phyloP scores from a whole-genome alignment of 1,284 basidiomycete genomes.

The Ustilago vetiveriae region DNA sequence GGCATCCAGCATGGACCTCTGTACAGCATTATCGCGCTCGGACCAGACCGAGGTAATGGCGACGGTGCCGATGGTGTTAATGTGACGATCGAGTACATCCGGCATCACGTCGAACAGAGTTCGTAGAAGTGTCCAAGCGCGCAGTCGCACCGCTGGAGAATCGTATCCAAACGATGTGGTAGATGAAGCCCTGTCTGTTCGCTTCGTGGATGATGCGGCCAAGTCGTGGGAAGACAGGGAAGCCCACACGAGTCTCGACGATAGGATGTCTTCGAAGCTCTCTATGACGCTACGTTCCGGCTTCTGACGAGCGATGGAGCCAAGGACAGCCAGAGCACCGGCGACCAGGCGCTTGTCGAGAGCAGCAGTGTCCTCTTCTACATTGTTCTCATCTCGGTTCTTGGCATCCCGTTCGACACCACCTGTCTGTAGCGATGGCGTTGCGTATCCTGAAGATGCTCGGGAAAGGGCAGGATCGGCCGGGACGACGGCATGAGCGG shows the following conservation, averaged over 20 bases:
- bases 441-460: constrained; percentile 33
- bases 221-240: constrained; percentile 35
- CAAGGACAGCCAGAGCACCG: constrained; percentile 54
- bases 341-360: constrained; percentile 62
- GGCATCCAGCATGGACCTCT: constrained; percentile 49
- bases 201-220: constrained; percentile 3
- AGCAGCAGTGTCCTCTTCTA: constrained; percentile 61
- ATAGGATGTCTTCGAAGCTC: constrained; percentile 40
- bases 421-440: constrained; percentile 15
- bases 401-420: constrained; percentile 59
- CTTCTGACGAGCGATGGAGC: constrained; percentile 29
- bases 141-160: constrained; percentile 47
- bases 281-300: constrained; percentile 14
- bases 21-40: constrained; percentile 58
- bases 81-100: constrained; percentile 29
- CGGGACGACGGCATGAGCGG: constrained; percentile 38
- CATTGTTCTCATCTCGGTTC: constrained; percentile 62
- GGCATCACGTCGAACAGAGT: constrained; percentile 19
- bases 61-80: constrained; percentile 33
- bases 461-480: constrained; percentile 24
- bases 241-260: constrained; percentile 51
- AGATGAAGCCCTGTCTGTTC: constrained; percentile 2
- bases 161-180: constrained; percentile 44
- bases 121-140: constrained; percentile 56
- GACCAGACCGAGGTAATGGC: constrained; percentile 58